Percentiles rank a stretch among this genome's conserved stretches.
phyloP scores from a whole-genome alignment of 495 filamentous ascomycete species.

The Hyaloscypha bicolor region DNA sequence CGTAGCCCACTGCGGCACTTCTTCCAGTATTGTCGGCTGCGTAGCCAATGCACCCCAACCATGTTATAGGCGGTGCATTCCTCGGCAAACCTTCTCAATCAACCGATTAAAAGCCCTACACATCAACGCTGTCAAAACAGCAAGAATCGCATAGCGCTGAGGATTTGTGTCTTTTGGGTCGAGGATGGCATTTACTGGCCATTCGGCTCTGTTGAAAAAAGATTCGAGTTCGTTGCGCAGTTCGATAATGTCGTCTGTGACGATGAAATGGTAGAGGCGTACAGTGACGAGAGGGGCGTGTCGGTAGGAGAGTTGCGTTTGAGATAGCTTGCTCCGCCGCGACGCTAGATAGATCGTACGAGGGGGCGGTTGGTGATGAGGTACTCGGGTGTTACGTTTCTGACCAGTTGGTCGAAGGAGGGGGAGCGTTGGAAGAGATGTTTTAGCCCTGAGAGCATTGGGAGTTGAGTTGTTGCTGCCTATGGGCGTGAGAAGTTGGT shows the following conservation, averaged over 20 bases:
- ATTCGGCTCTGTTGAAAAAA: neutral
- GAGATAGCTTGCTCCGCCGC: neutral
- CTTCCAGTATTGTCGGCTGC: neutral
- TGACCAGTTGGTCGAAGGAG: neutral
- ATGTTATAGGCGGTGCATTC: neutral
- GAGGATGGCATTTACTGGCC: neutral
- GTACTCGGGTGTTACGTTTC: neutral
- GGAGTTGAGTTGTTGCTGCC: neutral
- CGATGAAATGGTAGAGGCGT: neutral
- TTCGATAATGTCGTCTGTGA: neutral
- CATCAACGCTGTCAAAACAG: neutral
- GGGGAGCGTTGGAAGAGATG: neutral
- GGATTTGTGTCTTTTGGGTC: neutral
- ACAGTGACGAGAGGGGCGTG: constrained; percentile 1
- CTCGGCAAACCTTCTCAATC: neutral
- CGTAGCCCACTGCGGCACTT: neutral
- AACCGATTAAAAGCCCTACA: constrained; percentile 1
- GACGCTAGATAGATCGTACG: neutral
- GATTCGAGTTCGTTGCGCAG: neutral
- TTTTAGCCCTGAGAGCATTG: neutral
- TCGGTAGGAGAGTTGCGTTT: neutral
- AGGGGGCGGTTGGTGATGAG: neutral
- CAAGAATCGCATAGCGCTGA: neutral
- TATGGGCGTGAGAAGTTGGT: no score
- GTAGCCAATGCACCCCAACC: neutral